Percentiles rank a stretch among this genome's conserved stretches.
Evolutionary conservation across 108 stramenopile genomes (phyloP).

Genomic region (Fragilaria radians): DNA sequence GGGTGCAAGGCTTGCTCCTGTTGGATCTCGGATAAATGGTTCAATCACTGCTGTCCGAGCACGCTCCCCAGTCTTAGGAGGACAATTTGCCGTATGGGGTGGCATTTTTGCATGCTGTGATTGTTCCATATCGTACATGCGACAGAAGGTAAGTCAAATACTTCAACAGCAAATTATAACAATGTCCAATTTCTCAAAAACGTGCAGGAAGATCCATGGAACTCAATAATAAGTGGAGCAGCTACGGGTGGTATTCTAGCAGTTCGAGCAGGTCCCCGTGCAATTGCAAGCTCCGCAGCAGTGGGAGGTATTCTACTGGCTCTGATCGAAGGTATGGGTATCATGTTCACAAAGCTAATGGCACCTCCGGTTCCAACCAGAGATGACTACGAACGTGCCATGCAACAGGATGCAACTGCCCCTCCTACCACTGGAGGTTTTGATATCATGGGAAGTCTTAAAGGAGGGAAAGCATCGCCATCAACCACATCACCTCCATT

Average conservation of each 20-base stretch:
- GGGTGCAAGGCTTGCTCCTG: slow-evolving; percentile 77
- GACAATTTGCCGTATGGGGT: slow-evolving; percentile 94
- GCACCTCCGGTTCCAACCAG: slow-evolving; percentile 41
- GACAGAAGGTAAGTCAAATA: slow-evolving; percentile 74
- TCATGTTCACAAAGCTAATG: slow-evolving; percentile 62
- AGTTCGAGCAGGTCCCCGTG: slow-evolving; percentile 92
- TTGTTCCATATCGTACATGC: slow-evolving; percentile 86
- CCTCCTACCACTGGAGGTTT: slow-evolving; percentile 82
- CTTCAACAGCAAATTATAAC: no score
- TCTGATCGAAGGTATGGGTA: slow-evolving; percentile 95
- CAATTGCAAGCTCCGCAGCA: slow-evolving; percentile 88
- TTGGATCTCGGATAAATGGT: slow-evolving; percentile 62
- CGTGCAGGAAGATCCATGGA: slow-evolving; percentile 98
- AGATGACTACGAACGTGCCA: slow-evolving; percentile 24
- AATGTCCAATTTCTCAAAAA: no score
- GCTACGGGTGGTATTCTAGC: slow-evolving; percentile 95
- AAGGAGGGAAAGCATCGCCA: slow-evolving; percentile 17
- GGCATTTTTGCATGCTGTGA: slow-evolving; percentile 96
- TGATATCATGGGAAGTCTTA: slow-evolving; percentile 35
- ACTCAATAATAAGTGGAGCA: slow-evolving; percentile 91
- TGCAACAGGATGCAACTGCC: slow-evolving; percentile 70
- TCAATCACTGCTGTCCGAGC: slow-evolving; percentile 77
- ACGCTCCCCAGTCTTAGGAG: slow-evolving; percentile 92
- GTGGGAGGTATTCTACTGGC: slow-evolving; percentile 95
- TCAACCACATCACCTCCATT: neutral